Base-by-base conservation (phyloP, 73 alveolate species). In the Stentor coeruleus region DNA sequence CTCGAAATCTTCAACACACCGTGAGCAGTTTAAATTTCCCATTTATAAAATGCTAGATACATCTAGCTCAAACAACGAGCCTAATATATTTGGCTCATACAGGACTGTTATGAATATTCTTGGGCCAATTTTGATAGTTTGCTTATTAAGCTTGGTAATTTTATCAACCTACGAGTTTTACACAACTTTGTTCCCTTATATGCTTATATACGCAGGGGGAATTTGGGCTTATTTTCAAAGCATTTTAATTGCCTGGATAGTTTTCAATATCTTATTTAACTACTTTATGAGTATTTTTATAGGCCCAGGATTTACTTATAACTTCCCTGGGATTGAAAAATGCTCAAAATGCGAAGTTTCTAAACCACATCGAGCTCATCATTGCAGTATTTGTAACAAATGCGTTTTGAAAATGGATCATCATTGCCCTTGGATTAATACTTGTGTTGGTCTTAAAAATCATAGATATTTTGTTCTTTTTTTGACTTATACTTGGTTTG, bases 401-500 rank as follows among this genome's bases (percentile, higher is more conserved):
- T 84, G 90, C 58, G 74, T 84, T 4, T 33, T 84, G 20, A 35
- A 84, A 76, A 80, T 84, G 88, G 90, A 84, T 76, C 90, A 84
- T 77, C 90, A 84, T 55, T 84, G 90, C 76, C 87, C 87, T n/a
- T 84, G 90, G 90, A 74, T 84, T 31, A 84, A 84, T 66, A 80
- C 87, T 26, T 84, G 90, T 84, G 82, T 84, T 37, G 90, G 90
- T 14, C 73, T 66, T 39, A 11, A 84, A 35, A 84, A 77, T 39
- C 38, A 83, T 58, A 72, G 83, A 6, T 57, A 84, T 31, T 84
- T 84, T 28, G 58, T 74, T 30, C 80, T 84, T 14, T 58, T 84
- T 26, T n/a, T 84, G 14, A 60, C 76, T 42, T 84, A 49, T 28
- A 59, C 81, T n/a, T 35, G 33, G 39, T 11, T 84, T 66, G 74